Evolutionary conservation across 73 alveolate genomes (phyloP), one percentile per base, ranked within the genome.

Genomic region (Paramecium tetraurelia): DNA sequence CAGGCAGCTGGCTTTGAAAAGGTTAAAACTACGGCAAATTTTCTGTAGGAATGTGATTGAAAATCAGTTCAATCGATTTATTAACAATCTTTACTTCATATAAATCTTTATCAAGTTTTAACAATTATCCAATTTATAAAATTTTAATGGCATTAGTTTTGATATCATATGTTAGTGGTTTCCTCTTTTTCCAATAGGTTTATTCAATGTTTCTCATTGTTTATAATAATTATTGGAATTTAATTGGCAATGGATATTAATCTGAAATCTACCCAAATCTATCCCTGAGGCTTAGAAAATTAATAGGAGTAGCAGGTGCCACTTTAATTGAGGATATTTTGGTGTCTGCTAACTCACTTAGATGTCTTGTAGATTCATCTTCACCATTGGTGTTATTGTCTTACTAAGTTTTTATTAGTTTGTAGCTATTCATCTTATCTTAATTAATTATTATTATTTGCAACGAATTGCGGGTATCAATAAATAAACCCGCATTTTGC

Each of bases 351-450:
- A 21, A 21, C 33, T 72, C 86, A 72, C 46, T 31, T 14, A 72
- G 59, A 72, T 72, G 57, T 40, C 86, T 72, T 33, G 86, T 72
- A 20, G 86, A 72, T 40, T 72, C 86, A 72, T 72, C 86, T 40
- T 72, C 86, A 14, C 46, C 46, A 38, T 75, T 75, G 18, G 87
- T 75, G 58, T 35, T 38, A 41, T 75, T 75, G 69, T 38, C 59
- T 16, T 3, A 22, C 63, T 21, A 36, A 5, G 87, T 75, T 75
- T 41, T 75, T 29, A 41, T 22, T 36, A 31, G 84, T 63, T 63
- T 63, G 46, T 27, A 31, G 41, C 50, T 33, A 63, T 63, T 31
- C 84, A 63, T 63, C 31, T 63, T 63, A 27, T 27, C 84, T 63
- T 33, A 31, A 63, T 63, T 63, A 33, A 33, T 63, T 63, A 63